Conservation (phyloP, 352 stramenopile genomes). For the Globisporangium viniferum region DNA sequence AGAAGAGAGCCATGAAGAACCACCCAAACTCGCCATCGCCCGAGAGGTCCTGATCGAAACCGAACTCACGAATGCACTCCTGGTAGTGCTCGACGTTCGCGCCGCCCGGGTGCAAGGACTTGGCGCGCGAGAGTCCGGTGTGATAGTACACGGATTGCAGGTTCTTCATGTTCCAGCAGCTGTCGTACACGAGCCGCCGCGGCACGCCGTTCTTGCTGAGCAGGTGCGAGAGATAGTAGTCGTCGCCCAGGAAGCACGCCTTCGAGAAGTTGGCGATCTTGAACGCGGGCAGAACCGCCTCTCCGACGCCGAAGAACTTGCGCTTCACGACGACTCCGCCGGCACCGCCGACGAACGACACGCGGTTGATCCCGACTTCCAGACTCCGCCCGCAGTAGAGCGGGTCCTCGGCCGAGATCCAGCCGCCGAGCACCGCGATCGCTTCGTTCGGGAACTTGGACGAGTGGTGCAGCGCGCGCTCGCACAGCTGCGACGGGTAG, state of each 20-base stretch:
- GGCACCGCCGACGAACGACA: slow-evolving; percentile 57
- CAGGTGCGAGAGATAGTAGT: slow-evolving; percentile 55
- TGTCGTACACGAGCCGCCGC: slow-evolving; percentile 46
- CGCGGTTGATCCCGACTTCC: slow-evolving; percentile 42
- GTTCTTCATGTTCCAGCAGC: slow-evolving; percentile 42
- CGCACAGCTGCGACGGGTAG: slow-evolving; percentile 37
- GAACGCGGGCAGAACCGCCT: slow-evolving; percentile 34
- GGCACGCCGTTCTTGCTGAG: slow-evolving; percentile 35
- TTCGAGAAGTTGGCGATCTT: slow-evolving; percentile 42
- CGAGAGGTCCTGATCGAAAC: slow-evolving; percentile 42
- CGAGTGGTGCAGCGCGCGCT: slow-evolving; percentile 39
- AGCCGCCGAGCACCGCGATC: slow-evolving; percentile 44
- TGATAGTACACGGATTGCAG: slow-evolving; percentile 25
- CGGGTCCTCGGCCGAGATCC: slow-evolving; percentile 44
- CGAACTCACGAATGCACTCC: slow-evolving; percentile 48
- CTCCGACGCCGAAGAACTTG: slow-evolving; percentile 40
- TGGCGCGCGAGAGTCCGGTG: slow-evolving; percentile 29
- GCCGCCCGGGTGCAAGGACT: slow-evolving; percentile 36
- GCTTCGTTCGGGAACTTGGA: slow-evolving; percentile 45
- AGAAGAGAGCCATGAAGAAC: slow-evolving; percentile 39
- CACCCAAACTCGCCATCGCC: slow-evolving; percentile 42
- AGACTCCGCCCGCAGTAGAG: slow-evolving; percentile 53
- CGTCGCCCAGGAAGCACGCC: slow-evolving; percentile 45
- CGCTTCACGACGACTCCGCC: slow-evolving; percentile 43
- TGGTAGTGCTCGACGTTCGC: slow-evolving; percentile 64